A percentile compares a stretch with the other conserved stretches of the same genome.
These are phyloP conservation scores for Urochloa ruziziensis DNA, from an alignment of 176 grass and related monocot species.

Conservation along the genomic window DNA sequence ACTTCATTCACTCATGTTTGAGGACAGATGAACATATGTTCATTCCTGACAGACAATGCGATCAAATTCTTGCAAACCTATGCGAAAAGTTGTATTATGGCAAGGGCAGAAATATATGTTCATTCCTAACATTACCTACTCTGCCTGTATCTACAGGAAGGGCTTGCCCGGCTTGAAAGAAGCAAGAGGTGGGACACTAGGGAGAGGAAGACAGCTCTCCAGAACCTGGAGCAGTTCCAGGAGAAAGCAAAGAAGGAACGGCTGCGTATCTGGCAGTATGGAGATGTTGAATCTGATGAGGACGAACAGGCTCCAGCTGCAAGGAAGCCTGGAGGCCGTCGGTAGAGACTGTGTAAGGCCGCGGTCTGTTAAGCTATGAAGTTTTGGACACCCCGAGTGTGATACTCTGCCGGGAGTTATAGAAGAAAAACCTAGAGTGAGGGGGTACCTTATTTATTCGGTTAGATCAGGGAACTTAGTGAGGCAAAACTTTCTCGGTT, in stretches of 20 bases:
- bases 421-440: conserved; percentile 41
- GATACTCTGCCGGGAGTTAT: conserved; percentile 28
- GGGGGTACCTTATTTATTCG: conserved; percentile 37
- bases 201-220: conserved; percentile 53
- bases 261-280: conserved; percentile 62
- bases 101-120: not conserved
- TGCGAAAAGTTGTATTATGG: not conserved
- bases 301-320: conserved; percentile 59
- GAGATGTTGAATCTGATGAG: conserved; percentile 70
- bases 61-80: not conserved
- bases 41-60: not conserved
- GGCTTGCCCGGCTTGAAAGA: conserved; percentile 75
- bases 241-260: conserved; percentile 70
- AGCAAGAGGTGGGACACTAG: conserved; percentile 77
- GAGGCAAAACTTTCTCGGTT: conserved; percentile 31
- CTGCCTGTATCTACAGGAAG: conserved; percentile 52
- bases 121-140: not conserved
- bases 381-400: conserved; percentile 42
- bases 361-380: conserved; percentile 37
- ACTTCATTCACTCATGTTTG: too few species aligned
- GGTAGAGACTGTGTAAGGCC: conserved; percentile 35
- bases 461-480: conserved; percentile 44
- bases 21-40: not conserved
- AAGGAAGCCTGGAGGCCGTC: conserved; percentile 55
- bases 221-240: conserved; percentile 78